phyloP scores from a whole-genome alignment of 805 yeast species.

The Zygosaccharomyces bailii region DNA sequence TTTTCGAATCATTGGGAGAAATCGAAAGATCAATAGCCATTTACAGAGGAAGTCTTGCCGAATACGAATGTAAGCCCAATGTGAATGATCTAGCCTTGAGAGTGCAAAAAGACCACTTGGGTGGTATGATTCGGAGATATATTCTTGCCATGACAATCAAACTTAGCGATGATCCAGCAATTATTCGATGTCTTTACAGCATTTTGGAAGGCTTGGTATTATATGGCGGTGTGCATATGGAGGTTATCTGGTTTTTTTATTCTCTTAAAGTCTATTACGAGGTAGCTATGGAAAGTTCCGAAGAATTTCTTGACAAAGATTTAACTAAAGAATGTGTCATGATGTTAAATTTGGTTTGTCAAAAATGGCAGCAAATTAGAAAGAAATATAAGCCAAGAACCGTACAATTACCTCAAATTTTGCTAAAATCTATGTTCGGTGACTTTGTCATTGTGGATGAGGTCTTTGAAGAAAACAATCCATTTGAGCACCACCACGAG shows the following conservation, averaged over 20 bases:
- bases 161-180: conserved; percentile 39
- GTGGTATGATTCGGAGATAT: conserved; percentile 40
- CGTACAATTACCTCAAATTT: conserved; percentile 10
- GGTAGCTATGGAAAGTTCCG: conserved; percentile 1
- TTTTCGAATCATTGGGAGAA: conserved; percentile 21
- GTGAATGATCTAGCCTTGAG: conserved; percentile 12
- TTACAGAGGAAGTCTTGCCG: conserved; percentile 17
- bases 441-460: conserved; percentile 9
- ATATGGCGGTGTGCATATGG: conserved; percentile 44
- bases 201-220: conserved; percentile 43
- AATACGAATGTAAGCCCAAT: conserved; percentile 14
- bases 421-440: conserved; percentile 12
- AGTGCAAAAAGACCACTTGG: conserved; percentile 21
- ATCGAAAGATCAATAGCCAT: conserved; percentile 19
- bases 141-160: conserved; percentile 36
- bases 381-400: background rate
- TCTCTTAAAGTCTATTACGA: conserved; percentile 34
- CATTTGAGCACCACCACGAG: conserved; percentile 17
- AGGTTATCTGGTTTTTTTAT: conserved; percentile 43
- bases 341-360: conserved; percentile 10
- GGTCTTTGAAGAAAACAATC: conserved; percentile 11
- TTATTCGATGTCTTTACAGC: conserved; percentile 36
- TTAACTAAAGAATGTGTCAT: conserved; percentile 13
- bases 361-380: conserved; percentile 12
- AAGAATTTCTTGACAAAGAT: conserved; percentile 1